phyloP scores from a whole-genome alignment of 495 filamentous ascomycete genomes.

The Lasiosphaeria ovina region DNA sequence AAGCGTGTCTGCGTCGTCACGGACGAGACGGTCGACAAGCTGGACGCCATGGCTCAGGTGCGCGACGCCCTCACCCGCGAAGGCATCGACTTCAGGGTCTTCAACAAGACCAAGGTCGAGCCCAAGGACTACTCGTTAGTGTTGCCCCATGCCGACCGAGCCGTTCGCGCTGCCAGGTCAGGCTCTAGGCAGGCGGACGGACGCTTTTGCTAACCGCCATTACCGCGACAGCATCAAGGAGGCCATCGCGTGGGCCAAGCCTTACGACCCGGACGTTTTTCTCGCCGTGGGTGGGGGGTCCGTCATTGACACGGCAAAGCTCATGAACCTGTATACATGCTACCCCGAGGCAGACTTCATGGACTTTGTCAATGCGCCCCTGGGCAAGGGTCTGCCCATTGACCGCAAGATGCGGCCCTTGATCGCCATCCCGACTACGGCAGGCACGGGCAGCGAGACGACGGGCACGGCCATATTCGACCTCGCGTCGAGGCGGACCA shows the following conservation, averaged over 20 bases:
- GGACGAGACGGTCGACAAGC: slow-evolving; percentile 70
- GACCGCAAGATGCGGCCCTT: slow-evolving; percentile 75
- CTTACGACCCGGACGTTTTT: slow-evolving; percentile 79
- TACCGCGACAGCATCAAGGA: slow-evolving; percentile 63
- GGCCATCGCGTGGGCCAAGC: slow-evolving; percentile 80
- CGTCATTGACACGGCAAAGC: slow-evolving; percentile 95
- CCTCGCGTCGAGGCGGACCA: slow-evolving; percentile 79
- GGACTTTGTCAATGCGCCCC: slow-evolving; percentile 95
- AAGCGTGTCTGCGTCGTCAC: slow-evolving; percentile 90
- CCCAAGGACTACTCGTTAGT: slow-evolving; percentile 87
- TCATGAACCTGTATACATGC: slow-evolving; percentile 93
- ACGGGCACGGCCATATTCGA: slow-evolving; percentile 99
- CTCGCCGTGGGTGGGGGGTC: slow-evolving; percentile 86
- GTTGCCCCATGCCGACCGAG: not conserved
- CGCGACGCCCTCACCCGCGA: slow-evolving; percentile 71
- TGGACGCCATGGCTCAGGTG: slow-evolving; percentile 84
- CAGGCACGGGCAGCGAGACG: slow-evolving; percentile 92
- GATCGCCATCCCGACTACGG: slow-evolving; percentile 91
- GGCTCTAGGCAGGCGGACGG: too few species aligned
- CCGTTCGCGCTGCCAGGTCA: not conserved
- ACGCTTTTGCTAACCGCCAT: not conserved
- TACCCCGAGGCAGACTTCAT: slow-evolving; percentile 88
- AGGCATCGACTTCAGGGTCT: slow-evolving; percentile 77
- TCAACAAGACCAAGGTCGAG: slow-evolving; percentile 73
- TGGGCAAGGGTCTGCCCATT: slow-evolving; percentile 85